These are phyloP conservation scores for Russula emetica DNA, from an alignment of 768 basidiomycete species.

Conservation along the genomic window DNA sequence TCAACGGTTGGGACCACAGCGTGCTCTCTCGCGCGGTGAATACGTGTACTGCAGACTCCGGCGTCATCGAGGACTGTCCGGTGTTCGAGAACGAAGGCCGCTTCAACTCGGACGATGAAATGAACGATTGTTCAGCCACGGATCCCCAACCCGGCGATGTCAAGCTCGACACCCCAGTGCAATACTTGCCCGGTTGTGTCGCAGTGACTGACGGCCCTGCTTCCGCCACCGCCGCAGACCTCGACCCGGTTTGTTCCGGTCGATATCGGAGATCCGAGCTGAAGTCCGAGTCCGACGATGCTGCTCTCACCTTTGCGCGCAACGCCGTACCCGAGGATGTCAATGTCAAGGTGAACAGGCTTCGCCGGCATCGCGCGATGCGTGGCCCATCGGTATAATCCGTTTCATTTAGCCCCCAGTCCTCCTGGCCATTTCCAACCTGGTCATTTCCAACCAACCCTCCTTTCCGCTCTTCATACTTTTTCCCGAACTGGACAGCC, in stretches of 20 bases:
- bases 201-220: constrained; percentile 13
- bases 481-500: neutral
- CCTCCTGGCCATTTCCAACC: neutral
- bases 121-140: constrained; percentile 2
- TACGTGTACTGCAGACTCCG: constrained; percentile 29
- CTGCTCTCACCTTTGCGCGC: neutral
- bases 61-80: constrained; percentile 17
- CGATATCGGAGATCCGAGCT: constrained; percentile 7
- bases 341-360: neutral
- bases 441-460: neutral
- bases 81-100: constrained; percentile 16
- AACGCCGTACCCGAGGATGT: neutral
- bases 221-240: neutral
- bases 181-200: constrained; percentile 19
- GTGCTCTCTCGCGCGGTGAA: constrained; percentile 40
- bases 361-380: constrained; percentile 19
- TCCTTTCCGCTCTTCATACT: neutral
- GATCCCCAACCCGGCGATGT: constrained; percentile 5
- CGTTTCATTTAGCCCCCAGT: neutral
- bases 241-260: neutral
- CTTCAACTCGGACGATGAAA: neutral
- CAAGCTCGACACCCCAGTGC: neutral
- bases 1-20: constrained; percentile 42
- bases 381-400: constrained; percentile 4
- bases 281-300: neutral